Evolutionary conservation across 2,329 filamentous ascomycete species (phyloP).

Genomic region (Botrytis hyacinthi): DNA sequence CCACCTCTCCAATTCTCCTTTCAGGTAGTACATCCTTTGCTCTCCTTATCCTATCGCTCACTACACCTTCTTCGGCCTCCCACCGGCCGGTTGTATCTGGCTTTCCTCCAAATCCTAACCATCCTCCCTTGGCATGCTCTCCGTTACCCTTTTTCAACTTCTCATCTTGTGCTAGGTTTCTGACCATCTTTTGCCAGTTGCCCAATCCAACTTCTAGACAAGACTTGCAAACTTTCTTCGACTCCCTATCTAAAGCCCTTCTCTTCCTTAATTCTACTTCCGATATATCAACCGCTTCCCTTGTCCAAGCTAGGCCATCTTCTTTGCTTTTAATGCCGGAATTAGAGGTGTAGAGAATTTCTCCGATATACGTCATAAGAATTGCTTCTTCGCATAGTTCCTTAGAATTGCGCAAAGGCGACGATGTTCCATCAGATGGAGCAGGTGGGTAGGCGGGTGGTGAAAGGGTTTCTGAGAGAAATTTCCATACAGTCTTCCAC

Average conservation of each 20-base stretch:
- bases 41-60: slow-evolving; percentile 36
- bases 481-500: slow-evolving; percentile 33
- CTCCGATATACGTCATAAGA: slow-evolving; percentile 85
- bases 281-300: slow-evolving; percentile 79
- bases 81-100: slow-evolving; percentile 36
- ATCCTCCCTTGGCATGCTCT: slow-evolving; percentile 24
- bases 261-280: slow-evolving; percentile 61
- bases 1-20: slow-evolving; percentile 13
- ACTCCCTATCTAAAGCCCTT: slow-evolving; percentile 34
- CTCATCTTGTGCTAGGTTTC: slow-evolving; percentile 50
- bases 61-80: slow-evolving; percentile 39
- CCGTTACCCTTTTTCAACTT: slow-evolving; percentile 28
- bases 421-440: slow-evolving; percentile 65
- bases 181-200: slow-evolving; percentile 84
- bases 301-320: slow-evolving; percentile 83
- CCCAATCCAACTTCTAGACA: slow-evolving; percentile 74
- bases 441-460: slow-evolving; percentile 68
- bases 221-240: slow-evolving; percentile 65
- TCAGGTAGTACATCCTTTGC: slow-evolving; percentile 26
- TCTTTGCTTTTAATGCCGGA: slow-evolving; percentile 46
- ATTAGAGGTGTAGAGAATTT: slow-evolving; percentile 78
- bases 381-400: slow-evolving; percentile 82
- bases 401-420: slow-evolving; percentile 61
- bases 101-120: slow-evolving; percentile 34
- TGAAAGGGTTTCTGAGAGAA: slow-evolving; percentile 37